Evolutionary conservation across 2,329 filamentous ascomycete species (phyloP), one percentile per base, ranked within the genome.

Genomic region (Hansfordia pulvinata): DNA sequence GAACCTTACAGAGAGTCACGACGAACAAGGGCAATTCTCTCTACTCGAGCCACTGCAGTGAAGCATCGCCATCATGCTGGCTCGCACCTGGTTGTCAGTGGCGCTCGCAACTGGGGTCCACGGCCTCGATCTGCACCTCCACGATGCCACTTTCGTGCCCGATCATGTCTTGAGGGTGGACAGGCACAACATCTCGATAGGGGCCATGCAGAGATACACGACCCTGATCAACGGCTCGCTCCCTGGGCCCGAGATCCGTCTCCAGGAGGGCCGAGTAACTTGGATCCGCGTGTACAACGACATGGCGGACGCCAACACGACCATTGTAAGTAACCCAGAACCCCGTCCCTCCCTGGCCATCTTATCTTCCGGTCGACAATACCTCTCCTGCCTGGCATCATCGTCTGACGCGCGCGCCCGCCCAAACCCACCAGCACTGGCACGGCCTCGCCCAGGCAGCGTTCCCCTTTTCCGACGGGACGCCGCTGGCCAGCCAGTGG

Each of bases 391-490:
- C n/a, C n/a, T n/a, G n/a, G n/a, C n/a, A n/a, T n/a, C n/a, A n/a
- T n/a, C n/a, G n/a, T n/a, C n/a, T n/a, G n/a, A n/a, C n/a, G n/a
- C n/a, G n/a, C n/a, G n/a, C n/a, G n/a, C n/a, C n/a, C n/a, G n/a
- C n/a, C n/a, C n/a, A n/a, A n/a, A n/a, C n/a, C n/a, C n/a, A n/a
- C n/a, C 10, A 65, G 59, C 65, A 70, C 37, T 70, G 65, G 64
- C 64, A 69, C 44, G 65, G 65, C 8, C 50, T 70, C 2, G 55
- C 52, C 10, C 54, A 60, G 37, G 50, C 53, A 4, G 50, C 54
- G 3, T 56, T 62, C 3, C 60, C 62, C 3, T 69, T 64, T 41
- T 57, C 58, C 10, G 65, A 69, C 31, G 65, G 65, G 10, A 54
- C 62, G 1, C 62, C 63, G 8, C 38, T 41, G 22, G 61, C 57